These are phyloP conservation scores for Rhodotorula diobovata DNA, from an alignment of 768 basidiomycete species.

Conservation along the genomic window DNA sequence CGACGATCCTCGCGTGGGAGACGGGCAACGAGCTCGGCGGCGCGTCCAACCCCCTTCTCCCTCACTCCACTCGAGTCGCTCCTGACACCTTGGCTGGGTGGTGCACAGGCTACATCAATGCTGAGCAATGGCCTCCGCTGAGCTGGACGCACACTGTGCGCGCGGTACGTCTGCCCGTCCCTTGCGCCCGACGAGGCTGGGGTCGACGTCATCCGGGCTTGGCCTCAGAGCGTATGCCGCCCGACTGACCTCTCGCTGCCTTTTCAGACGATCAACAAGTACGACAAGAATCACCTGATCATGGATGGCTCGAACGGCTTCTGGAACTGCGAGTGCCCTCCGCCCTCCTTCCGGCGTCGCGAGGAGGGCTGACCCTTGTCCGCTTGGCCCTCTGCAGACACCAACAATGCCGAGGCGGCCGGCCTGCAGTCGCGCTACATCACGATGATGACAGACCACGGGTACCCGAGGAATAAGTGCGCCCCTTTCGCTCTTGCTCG, in stretches of 20 bases:
- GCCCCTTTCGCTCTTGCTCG: too few species aligned
- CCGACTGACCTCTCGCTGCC: neutral
- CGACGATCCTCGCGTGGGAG: constrained; percentile 42
- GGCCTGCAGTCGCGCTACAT: constrained; percentile 4
- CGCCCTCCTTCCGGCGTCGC: too few species aligned
- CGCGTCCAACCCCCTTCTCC: neutral
- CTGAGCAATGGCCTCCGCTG: constrained; percentile 15
- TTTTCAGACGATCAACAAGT: neutral
- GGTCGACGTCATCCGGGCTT: too few species aligned
- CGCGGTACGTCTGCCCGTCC: too few species aligned
- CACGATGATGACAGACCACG: constrained; percentile 33
- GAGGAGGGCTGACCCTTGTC: neutral
- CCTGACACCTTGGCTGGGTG: neutral
- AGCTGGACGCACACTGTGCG: constrained; percentile 5
- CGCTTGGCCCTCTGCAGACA: neutral
- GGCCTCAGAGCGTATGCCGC: too few species aligned
- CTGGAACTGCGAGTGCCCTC: constrained; percentile 1
- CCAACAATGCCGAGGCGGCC: neutral
- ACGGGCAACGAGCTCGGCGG: constrained; percentile 42
- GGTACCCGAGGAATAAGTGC: constrained; percentile 25
- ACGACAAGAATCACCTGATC: constrained; percentile 15
- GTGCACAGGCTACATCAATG: constrained; percentile 18
- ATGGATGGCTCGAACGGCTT: constrained; percentile 36
- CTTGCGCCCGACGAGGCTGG: too few species aligned
- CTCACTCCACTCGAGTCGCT: neutral